Evolutionary conservation across 768 basidiomycete species (phyloP), one percentile per base, ranked within the genome.

Genomic region (Russula abietina): DNA sequence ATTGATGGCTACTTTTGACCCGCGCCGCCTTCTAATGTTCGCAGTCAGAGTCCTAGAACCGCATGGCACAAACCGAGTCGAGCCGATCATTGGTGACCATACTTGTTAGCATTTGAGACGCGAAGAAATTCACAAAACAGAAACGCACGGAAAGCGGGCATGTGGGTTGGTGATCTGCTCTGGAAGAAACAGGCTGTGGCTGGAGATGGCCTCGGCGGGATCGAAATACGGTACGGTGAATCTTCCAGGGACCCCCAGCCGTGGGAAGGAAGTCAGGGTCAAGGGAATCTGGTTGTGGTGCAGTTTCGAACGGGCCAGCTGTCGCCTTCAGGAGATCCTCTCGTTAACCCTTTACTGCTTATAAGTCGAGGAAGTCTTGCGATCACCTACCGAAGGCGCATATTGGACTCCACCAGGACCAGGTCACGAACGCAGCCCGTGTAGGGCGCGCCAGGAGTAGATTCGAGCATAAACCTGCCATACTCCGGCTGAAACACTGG

Each of bases 401-500:
- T 99, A 74, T 98, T 94, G 52, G 79, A 76, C 76, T 99, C 96
- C 6, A 99, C 95, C 6, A 87, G 83, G 41, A 98, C 79, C 22
- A 98, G 81, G 73, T 96, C 93, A 28, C 81, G 80, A 45, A 98
- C 84, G 17, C 83, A 87, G 11, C 92, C 93, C 6, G 91, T 89
- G 76, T 98, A 98, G 2, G 97, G 97, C 54, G 87, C 85, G 2
- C 97, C 97, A 0, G 97, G 97, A 0, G 96, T 99, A 3, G 93
- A 93, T 73, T 99, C 97, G 57, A 99, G 81, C 97, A 99, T 99
- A 77, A 91, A 98, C 43, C 95, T 83, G 45, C 97, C 97, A 77
- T 98, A 99, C 75, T 99, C 97, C 19, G 96, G 96, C 71, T 98
- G 97, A 71, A 95, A 98, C 14, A 87, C 89, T 2, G 97, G 97